Evolutionary conservation across 768 basidiomycete species (phyloP).

Genomic region (Pulveroboletus sp.): DNA sequence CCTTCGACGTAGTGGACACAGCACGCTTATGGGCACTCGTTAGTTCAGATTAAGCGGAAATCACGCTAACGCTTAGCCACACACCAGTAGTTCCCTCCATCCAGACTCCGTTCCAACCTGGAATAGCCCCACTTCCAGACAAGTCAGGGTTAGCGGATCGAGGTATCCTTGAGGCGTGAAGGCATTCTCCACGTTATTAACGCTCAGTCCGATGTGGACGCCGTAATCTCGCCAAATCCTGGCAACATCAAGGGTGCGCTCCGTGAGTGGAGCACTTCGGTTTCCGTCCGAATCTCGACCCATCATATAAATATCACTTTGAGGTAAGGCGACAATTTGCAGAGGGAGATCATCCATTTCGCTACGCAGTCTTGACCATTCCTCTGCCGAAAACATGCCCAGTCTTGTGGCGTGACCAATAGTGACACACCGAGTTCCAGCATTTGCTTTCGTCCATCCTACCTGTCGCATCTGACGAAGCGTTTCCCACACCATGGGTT

Average conservation of each 20-base stretch:
- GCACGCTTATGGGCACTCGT: slow-evolving; percentile 37
- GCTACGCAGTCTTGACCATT: slow-evolving; percentile 45
- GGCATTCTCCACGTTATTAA: slow-evolving; percentile 66
- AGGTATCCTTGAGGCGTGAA: slow-evolving; percentile 68
- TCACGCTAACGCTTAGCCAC: slow-evolving; percentile 12
- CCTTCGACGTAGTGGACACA: slow-evolving; percentile 52
- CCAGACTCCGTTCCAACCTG: slow-evolving; percentile 51
- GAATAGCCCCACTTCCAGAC: slow-evolving; percentile 57
- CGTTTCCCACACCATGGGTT: slow-evolving; percentile 57
- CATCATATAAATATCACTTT: slow-evolving; percentile 70
- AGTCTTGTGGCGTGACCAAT: slow-evolving; percentile 63
- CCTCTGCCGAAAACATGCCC: slow-evolving; percentile 43
- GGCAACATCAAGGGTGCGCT: slow-evolving; percentile 56
- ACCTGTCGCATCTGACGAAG: slow-evolving; percentile 39
- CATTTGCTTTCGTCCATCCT: slow-evolving; percentile 24
- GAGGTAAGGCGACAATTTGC: slow-evolving; percentile 54
- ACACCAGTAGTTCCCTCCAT: slow-evolving; percentile 47
- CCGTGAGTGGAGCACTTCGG: slow-evolving; percentile 36
- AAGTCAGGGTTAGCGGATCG: slow-evolving; percentile 59
- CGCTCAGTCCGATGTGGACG: slow-evolving; percentile 51
- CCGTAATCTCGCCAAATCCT: slow-evolving; percentile 43
- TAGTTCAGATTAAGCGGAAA: slow-evolving; percentile 1
- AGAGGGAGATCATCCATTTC: slow-evolving; percentile 43
- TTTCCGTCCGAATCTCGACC: slow-evolving; percentile 36
- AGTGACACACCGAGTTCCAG: slow-evolving; percentile 40